Conservation (phyloP, 257 asterid genomes). For the Vinca minor region DNA sequence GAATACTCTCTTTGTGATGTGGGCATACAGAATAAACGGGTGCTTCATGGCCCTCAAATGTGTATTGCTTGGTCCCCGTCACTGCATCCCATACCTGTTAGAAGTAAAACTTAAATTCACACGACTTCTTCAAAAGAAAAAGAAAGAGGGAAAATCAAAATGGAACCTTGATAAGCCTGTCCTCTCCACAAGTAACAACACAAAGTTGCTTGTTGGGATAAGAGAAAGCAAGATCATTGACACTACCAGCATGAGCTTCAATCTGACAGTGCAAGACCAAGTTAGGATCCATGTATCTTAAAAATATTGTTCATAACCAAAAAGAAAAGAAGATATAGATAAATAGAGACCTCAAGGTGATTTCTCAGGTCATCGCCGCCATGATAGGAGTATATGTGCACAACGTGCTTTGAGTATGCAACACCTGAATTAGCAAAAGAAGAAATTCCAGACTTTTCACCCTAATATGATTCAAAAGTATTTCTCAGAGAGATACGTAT, state of each 20-base stretch:
- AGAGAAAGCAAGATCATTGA: slow-evolving; percentile 61
- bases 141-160: slow-evolving; percentile 11
- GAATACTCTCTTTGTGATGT: slow-evolving; percentile 48
- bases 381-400: slow-evolving; percentile 50
- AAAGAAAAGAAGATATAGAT: background rate
- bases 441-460: background rate
- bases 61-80: slow-evolving; percentile 41
- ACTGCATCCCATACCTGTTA: slow-evolving; percentile 59
- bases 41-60: slow-evolving; percentile 59
- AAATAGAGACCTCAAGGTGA: slow-evolving; percentile 47
- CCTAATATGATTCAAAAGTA: background rate
- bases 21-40: slow-evolving; percentile 59
- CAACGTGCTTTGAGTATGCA: slow-evolving; percentile 60
- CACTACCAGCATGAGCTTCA: slow-evolving; percentile 62
- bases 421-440: slow-evolving; percentile 36
- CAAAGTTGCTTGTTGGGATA: slow-evolving; percentile 46
- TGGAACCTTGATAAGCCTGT: slow-evolving; percentile 54
- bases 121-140: slow-evolving; percentile 5
- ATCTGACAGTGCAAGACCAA: slow-evolving; percentile 29
- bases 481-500: background rate
- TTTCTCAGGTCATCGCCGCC: slow-evolving; percentile 49
- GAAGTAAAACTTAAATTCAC: slow-evolving; percentile 10
- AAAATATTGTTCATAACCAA: background rate
- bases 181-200: slow-evolving; percentile 56
- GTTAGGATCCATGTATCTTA: slow-evolving; percentile 1